phyloP scores from a whole-genome alignment of 345 rosid species.

The Kandelia obovata region DNA sequence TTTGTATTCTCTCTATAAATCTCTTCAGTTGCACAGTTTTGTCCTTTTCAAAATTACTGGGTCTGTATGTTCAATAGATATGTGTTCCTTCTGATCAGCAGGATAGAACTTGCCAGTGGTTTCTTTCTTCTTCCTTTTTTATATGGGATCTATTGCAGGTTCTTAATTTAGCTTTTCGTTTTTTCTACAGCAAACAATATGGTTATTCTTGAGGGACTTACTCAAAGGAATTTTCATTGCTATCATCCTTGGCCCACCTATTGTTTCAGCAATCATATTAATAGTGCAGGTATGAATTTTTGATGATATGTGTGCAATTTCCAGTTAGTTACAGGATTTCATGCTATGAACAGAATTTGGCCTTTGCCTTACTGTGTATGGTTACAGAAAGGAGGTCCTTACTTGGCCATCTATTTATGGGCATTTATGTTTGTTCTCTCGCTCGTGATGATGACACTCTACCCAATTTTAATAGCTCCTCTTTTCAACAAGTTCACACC shows the following conservation, averaged over 20 bases:
- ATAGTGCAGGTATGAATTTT: constrained; percentile 68
- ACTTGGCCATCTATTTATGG: constrained; percentile 97
- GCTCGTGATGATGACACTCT: constrained; percentile 93
- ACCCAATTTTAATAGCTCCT: constrained; percentile 89
- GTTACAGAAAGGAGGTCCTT: constrained; percentile 97
- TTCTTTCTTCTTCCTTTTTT: not conserved
- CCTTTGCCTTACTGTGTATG: not conserved
- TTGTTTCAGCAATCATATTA: constrained; percentile 77
- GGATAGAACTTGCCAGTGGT: not conserved
- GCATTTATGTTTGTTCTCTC: constrained; percentile 92
- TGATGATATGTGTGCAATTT: not conserved
- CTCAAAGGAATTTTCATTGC: constrained; percentile 72
- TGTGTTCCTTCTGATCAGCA: not conserved
- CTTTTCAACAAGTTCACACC: constrained; percentile 96
- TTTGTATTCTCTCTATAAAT: constrained; percentile 32
- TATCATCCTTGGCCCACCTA: constrained; percentile 78
- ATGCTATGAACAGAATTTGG: not conserved
- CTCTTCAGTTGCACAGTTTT: constrained; percentile 9
- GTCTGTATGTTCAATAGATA: constrained; percentile 5
- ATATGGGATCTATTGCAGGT: constrained; percentile 1
- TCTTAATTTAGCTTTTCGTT: constrained; percentile 14
- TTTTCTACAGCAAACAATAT: constrained; percentile 84
- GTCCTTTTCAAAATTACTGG: constrained; percentile 6
- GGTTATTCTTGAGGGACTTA: constrained; percentile 89
- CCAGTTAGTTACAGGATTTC: not conserved